Base-by-base conservation (phyloP, 192 early-diverging fungal genomes). In the Ambispora gerdemannii region DNA sequence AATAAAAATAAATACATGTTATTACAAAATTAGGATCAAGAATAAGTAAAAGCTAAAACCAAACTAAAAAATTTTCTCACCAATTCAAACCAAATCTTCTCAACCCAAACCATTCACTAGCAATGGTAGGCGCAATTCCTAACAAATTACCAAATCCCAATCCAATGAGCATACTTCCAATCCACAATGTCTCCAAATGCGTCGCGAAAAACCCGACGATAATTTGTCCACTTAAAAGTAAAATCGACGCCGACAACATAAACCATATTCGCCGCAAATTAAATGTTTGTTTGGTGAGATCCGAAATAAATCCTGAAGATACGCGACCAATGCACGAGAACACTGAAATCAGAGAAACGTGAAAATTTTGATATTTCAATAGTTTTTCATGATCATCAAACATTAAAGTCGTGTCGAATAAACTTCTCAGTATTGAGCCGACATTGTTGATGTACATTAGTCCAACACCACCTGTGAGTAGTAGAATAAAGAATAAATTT, bases 361-460 rank as follows among this genome's bases (percentile, higher is more conserved):
- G 80, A 27, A 64, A 73, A 59, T 76, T 78, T 56, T 78, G 77
- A 11, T 77, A 53, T 33, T 69, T 68, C 30, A 74, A 73, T 10
- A 81, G 50, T 11, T 65, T 31, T 13, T 59, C 43, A 15, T 70
- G 13, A 13, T 76, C 63, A 13, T 72, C 74, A 1, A 65, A 67
- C 15, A 10, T 15, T 43, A 10, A 6, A 43, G 38, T 10, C 15
- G 38, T 43, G 15, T 43, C 3, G 74, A 74, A 81, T 38, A 81
- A 67, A 19, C 75, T 77, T 22, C 75, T 73, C 22, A 81, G 71
- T 43, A 81, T 67, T 13, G 63, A 72, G n/a, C 80, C 80, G 7
- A 76, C 77, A 50, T 77, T 78, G 28, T 78, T 75, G 13, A 81
- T 70, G 43, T 78, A 76, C 80, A 81, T 81, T 36, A 81, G 32